Evolutionary conservation across 2,329 filamentous ascomycete genomes (phyloP).

Genomic region (Beauveria sp.): DNA sequence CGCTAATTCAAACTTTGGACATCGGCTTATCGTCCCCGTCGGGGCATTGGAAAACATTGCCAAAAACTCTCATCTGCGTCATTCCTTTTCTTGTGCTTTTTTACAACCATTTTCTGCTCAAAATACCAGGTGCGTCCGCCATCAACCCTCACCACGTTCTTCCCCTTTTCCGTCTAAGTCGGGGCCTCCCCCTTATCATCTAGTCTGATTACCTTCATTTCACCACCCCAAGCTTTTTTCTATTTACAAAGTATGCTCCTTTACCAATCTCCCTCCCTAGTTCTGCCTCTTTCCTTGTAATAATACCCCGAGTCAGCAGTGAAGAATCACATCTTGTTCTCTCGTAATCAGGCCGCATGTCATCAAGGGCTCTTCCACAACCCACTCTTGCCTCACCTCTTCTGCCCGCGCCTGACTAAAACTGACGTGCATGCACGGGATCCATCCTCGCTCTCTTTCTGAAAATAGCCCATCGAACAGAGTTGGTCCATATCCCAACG

Average conservation of each 20-base stretch:
- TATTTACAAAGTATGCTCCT: background rate
- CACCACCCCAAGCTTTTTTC: background rate
- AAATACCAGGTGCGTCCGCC: background rate
- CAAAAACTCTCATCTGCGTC: background rate
- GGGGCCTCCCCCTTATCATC: background rate
- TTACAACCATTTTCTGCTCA: too few relatives aligned
- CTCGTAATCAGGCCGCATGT: background rate
- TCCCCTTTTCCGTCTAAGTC: background rate
- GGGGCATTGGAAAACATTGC: background rate
- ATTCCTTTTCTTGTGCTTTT: background rate
- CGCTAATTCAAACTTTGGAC: background rate
- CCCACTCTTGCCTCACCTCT: background rate
- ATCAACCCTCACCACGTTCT: background rate
- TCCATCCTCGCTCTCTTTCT: background rate
- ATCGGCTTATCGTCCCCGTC: background rate
- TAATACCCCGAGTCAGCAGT: too few relatives aligned
- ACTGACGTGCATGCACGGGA: constrained; percentile 7
- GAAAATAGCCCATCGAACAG: background rate
- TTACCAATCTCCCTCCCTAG: background rate
- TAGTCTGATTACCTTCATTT: background rate
- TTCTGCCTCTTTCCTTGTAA: background rate
- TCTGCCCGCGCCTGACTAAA: constrained; percentile 4
- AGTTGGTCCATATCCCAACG: background rate
- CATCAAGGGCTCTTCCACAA: background rate
- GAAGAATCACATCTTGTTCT: background rate